Base-by-base conservation (phyloP, 2,329 filamentous ascomycete genomes). In the Bimuria novae-zelandiae region DNA sequence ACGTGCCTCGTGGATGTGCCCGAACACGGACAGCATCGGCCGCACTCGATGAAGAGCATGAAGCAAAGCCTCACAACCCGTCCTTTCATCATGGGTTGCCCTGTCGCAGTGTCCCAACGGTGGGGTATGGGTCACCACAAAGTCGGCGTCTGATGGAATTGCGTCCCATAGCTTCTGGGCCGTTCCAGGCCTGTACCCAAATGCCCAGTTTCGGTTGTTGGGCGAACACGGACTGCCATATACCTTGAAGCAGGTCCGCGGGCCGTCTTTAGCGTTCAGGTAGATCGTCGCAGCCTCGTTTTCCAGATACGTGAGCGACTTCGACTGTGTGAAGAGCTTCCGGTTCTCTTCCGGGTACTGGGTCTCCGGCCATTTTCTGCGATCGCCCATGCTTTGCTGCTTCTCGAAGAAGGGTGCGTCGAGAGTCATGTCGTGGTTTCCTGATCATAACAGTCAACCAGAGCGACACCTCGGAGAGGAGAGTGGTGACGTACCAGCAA, bases 341-440 rank as follows among this genome's bases (percentile, higher is more conserved):
- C 82, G 75, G 64, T 86, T 89, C 27, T 77, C 76, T 7, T 73
- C 68, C 0, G 80, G 68, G 27, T 82, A 79, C 64, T 89, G 82
- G 0, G 77, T 76, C 3, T 68, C 64, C 45, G 84, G 80, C 62
- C 83, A 85, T 64, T 86, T 84, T 63, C 86, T 84, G 3, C 17
- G 16, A 44, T 17, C 47, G 76, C 75, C 1, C 66, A 62, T 0
- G 81, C 80, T 60, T 85, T 32, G 29, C 8, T 44, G 77, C 35
- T 81, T 69, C 7, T 72, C 62, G 67, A 85, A 87, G 68, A 89
- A 90, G 3, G 76, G 67, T n/a, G 75, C 61, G 64, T 91, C 88
- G 6, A 92, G 80, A 0, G 87, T 88, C 44, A 89, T 77, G 65
- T 92, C 89, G 71, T 92, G 89, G 67, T 92, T 92, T 23, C 89